A percentile compares a stretch with the other conserved stretches of the same genome.
Conservation (phyloP, 2,329 filamentous ascomycete genomes). For the Aureobasidium sp. region DNA sequence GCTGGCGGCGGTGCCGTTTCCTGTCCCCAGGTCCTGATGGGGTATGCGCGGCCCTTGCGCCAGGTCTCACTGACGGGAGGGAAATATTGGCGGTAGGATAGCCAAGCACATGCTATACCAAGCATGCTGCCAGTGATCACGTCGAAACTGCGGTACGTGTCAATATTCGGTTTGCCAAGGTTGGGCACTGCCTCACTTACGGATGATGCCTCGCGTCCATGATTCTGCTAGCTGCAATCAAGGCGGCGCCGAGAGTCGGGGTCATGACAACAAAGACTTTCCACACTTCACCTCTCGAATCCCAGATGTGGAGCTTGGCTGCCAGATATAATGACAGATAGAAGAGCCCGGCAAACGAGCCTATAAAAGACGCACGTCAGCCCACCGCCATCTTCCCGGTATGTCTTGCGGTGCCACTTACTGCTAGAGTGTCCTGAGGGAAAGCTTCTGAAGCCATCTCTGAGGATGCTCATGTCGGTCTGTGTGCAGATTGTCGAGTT, state of each 20-base stretch:
- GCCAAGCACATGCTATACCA: slow-evolving; percentile 44
- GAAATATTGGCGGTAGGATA: slow-evolving; percentile 51
- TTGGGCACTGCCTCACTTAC: not conserved
- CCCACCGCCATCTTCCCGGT: not conserved
- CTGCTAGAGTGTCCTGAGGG: slow-evolving; percentile 50
- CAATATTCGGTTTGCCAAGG: not conserved
- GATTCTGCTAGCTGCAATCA: slow-evolving; percentile 49
- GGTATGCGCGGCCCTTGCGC: slow-evolving; percentile 50
- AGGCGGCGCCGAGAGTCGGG: slow-evolving; percentile 44
- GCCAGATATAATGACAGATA: slow-evolving; percentile 51
- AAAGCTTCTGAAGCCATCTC: slow-evolving; percentile 52
- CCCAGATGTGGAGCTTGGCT: slow-evolving; percentile 51
- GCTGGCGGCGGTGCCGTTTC: slow-evolving; percentile 25
- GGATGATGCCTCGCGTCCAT: slow-evolving; percentile 55
- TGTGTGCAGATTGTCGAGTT: slow-evolving; percentile 44
- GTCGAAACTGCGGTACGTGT: slow-evolving; percentile 35
- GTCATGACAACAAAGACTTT: slow-evolving; percentile 46
- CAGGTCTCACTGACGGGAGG: slow-evolving; percentile 46
- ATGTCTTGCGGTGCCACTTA: slow-evolving; percentile 23
- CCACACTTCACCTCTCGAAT: slow-evolving; percentile 53
- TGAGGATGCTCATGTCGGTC: slow-evolving; percentile 40
- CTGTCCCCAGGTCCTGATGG: slow-evolving; percentile 49
- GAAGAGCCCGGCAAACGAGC: slow-evolving; percentile 50
- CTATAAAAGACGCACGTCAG: slow-evolving; percentile 24
- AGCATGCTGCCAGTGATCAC: slow-evolving; percentile 47